Base-by-base conservation (phyloP, 2,329 filamentous ascomycete species). In the Orbilia blumenaviensis region DNA sequence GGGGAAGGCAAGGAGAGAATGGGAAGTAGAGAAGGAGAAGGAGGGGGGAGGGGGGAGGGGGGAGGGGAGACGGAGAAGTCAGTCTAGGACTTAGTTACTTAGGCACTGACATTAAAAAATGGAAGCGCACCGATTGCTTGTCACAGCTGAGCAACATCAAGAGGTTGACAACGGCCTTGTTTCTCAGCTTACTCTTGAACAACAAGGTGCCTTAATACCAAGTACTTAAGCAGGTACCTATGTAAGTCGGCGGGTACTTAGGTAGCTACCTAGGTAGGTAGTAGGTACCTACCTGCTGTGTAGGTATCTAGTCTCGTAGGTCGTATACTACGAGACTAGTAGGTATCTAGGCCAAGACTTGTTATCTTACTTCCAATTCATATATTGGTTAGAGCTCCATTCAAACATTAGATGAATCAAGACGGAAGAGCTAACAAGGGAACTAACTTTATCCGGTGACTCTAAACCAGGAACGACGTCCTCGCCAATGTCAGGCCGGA, bases 401-500 rank as follows among this genome's bases (percentile, higher is more conserved):
- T 18, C 48, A 14, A 18, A 32, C 27, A 54, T 54, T 12, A 34
- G 27, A 54, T 6, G 48, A 18, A 27, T 18, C 48, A 27, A 21
- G 18, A 42, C 12, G 21, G 36, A 42, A 14, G 18, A 27, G 18
- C 58, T 29, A 63, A 46, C 25, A 25, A 48, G n/a, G 41, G 4
- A 29, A 36, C 41, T 34, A 44, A 27, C 27, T 32, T 32, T 48
- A 32, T 46, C 58, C 23, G 18, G 41, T 23, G 58, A 56, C 10
- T 38, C 38, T n/a, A 48, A 18, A 16, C 52, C 44, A 41, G 54
- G 56, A n/a, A 23, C 14, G n/a, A 25, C 4, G 16, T 18, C 36
- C 56, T 66, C 50, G 56, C 66, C 66, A 69, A 63, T 36, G 34
- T 21, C 66, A 29, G 56, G 66, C 66, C 66, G 29, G 66, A 54